Evolutionary conservation across 345 rosid species (phyloP).

Genomic region (Barbarea vulgaris): DNA sequence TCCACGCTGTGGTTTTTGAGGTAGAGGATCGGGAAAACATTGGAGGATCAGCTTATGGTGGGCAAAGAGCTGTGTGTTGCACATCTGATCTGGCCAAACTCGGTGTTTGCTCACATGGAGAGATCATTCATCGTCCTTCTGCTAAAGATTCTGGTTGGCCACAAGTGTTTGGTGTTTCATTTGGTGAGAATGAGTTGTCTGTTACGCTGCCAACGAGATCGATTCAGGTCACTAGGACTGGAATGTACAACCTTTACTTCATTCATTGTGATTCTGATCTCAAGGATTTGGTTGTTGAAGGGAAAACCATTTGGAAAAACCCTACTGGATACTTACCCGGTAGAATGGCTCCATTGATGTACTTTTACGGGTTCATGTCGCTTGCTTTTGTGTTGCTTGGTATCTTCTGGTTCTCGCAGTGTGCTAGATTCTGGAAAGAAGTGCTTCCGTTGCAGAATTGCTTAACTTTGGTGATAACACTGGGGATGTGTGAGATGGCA

Average conservation of each 20-base stretch:
- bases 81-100: constrained; percentile 86
- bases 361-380: constrained; percentile 86
- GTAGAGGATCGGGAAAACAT: constrained; percentile 82
- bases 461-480: constrained; percentile 77
- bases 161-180: constrained; percentile 63
- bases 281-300: constrained; percentile 65
- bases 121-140: constrained; percentile 82
- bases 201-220: constrained; percentile 56
- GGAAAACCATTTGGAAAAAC: constrained; percentile 94
- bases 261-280: constrained; percentile 81
- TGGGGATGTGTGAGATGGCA: constrained; percentile 98
- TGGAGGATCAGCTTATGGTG: constrained; percentile 98
- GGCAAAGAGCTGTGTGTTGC: constrained; percentile 96
- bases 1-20: constrained; percentile 81
- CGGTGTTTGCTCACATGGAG: constrained; percentile 78
- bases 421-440: constrained; percentile 91
- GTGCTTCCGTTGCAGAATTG: constrained; percentile 88
- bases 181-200: constrained; percentile 50
- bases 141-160: constrained; percentile 69
- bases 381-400: constrained; percentile 86
- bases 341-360: constrained; percentile 96
- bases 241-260: constrained; percentile 95
- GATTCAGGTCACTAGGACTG: constrained; percentile 71
- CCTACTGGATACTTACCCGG: constrained; percentile 92
- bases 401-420: constrained; percentile 91